These are phyloP conservation scores for Hypseocharis bilobata DNA, from an alignment of 441 rosid species.

Conservation along the genomic window DNA sequence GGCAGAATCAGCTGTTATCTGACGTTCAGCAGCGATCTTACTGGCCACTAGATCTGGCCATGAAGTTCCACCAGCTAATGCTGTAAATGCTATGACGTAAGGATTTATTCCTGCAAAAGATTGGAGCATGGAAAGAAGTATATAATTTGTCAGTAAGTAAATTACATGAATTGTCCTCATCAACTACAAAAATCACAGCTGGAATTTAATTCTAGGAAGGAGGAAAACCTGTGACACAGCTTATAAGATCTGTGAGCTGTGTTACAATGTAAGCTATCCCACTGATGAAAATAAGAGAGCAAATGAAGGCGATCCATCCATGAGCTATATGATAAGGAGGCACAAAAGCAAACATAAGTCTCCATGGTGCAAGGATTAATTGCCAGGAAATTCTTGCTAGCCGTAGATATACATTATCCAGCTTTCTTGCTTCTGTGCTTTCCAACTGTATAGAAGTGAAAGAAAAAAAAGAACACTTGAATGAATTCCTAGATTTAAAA, in stretches of 20 bases:
- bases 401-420: constrained; percentile 32
- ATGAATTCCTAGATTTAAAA: too few species aligned
- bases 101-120: constrained; percentile 58
- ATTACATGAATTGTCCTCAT: constrained; percentile 6
- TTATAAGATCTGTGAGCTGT: constrained; percentile 61
- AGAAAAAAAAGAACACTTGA: too few species aligned
- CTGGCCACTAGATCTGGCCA: constrained; percentile 96
- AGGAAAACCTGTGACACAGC: constrained; percentile 69
- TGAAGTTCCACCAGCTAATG: constrained; percentile 75
- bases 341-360: constrained; percentile 68
- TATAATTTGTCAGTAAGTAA: too few species aligned
- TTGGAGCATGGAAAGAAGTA: background rate
- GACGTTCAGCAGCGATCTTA: constrained; percentile 91
- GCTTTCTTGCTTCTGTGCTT: constrained; percentile 45
- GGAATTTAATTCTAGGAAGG: constrained; percentile 7
- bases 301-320: constrained; percentile 82
- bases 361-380: constrained; percentile 61
- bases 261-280: constrained; percentile 71
- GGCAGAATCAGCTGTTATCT: constrained; percentile 79
- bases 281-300: constrained; percentile 70
- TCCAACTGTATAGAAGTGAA: constrained; percentile 47
- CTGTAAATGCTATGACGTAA: constrained; percentile 86
- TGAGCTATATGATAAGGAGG: constrained; percentile 81
- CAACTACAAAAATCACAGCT: constrained; percentile 2
- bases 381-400: constrained; percentile 49